A percentile compares a stretch with the other conserved stretches of the same genome.
Evolutionary conservation across 768 basidiomycete genomes (phyloP).

Genomic region (Amanita subjunquillea): DNA sequence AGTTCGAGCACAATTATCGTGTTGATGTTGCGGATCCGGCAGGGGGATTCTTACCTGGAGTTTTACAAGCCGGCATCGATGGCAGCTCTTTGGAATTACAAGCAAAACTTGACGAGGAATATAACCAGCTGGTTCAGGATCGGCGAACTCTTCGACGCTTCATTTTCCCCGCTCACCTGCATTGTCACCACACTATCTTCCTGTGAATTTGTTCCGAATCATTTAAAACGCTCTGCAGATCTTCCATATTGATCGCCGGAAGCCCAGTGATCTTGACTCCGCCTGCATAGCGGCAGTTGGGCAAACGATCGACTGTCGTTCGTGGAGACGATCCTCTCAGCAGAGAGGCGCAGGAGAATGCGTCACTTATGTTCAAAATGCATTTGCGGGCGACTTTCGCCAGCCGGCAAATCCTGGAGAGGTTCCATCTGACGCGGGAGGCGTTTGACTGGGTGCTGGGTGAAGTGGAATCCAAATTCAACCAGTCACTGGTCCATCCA

Average conservation of each 20-base stretch:
- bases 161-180: too few species aligned
- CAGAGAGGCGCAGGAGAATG: conserved; percentile 72
- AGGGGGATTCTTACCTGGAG: too few species aligned
- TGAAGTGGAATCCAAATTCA: conserved; percentile 94
- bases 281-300: conserved; percentile 70
- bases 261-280: conserved; percentile 88
- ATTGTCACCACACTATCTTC: conserved; percentile 29
- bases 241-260: conserved; percentile 92
- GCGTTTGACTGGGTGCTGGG: conserved; percentile 98
- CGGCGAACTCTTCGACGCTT: too few species aligned
- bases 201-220: conserved; percentile 92
- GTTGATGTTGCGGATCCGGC: conserved; percentile 64
- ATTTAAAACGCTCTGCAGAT: conserved; percentile 93
- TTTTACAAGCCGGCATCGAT: too few species aligned
- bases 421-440: conserved; percentile 23
- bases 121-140: too few species aligned
- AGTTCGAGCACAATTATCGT: conserved; percentile 89
- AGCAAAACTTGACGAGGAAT: too few species aligned
- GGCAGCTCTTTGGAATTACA: too few species aligned
- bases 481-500: conserved; percentile 82
- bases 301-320: conserved; percentile 73
- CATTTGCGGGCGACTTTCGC: conserved; percentile 91
- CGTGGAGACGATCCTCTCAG: conserved; percentile 75
- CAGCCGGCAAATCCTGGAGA: conserved; percentile 77
- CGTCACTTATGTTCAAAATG: conserved; percentile 88